Base-by-base conservation (phyloP, 2,329 filamentous ascomycete species). In the Shiraia bambusicola region DNA sequence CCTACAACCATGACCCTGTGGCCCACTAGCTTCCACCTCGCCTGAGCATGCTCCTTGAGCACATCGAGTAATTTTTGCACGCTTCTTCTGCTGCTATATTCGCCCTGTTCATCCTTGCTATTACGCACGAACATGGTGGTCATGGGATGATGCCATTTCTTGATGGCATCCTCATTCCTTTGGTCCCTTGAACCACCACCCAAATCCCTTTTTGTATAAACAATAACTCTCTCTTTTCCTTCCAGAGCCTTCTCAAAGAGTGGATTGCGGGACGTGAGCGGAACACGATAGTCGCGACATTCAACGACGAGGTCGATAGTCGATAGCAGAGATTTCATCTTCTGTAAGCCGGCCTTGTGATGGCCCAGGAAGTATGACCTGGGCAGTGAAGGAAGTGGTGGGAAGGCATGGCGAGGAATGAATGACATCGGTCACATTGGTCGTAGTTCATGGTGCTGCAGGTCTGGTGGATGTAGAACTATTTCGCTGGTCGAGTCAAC, bases 311-410 rank as follows among this genome's bases (percentile, higher is more conserved):
- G 82, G 61, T 91, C 87, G 58, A 96, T 87, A 49, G 82, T 83
- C 19, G 84, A 82, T 34, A 98, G 79, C 64, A 87, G 78, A 28
- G 81, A 81, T 65, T 88, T 87, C 85, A 97, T 95, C 65, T 87
- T 86, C 34, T 79, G 76, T 24, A 95, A 76, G 12, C 88, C 93
- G 8, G 87, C 80, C 47, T 82, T 81, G 76, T 98, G 93, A 72
- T 98, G 93, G 49, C 93, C 93, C 33, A 97, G 79, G 73, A 88
- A 98, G 73, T 97, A 98, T 45, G 92, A 93, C 52, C 88, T 84
- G 28, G 87, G 85, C 47, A 97, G 84, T 37, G 84, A 86, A 40
- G 77, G 74, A 59, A 92, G 85, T 30, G 83, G 74, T 28, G 85
- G 82, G 69, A 94, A 97, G 38, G 74, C 71, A 52, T 75, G 68